Conservation (phyloP, 2,329 filamentous ascomycete genomes). For the Helotiales sp. region DNA sequence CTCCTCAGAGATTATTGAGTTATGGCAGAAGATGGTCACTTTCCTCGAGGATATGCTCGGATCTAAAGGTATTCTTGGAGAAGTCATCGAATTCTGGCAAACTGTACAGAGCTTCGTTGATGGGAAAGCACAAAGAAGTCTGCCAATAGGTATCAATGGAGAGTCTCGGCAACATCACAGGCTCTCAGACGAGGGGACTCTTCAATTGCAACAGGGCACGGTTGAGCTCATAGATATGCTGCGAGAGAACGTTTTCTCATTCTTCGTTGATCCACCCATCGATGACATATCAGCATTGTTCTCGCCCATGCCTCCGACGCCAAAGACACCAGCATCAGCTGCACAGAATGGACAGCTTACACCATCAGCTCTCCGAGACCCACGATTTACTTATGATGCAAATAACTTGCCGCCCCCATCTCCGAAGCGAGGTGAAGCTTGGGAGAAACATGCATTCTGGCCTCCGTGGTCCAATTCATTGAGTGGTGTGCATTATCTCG, state of each 20-base stretch:
- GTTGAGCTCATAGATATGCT: conserved; percentile 83
- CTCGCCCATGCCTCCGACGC: conserved; percentile 73
- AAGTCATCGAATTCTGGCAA: conserved; percentile 93
- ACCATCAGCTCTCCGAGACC: conserved; percentile 62
- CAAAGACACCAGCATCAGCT: conserved; percentile 63
- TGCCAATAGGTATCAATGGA: conserved; percentile 80
- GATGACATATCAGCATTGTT: conserved; percentile 89
- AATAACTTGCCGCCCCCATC: conserved; percentile 75
- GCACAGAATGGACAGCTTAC: conserved; percentile 36
- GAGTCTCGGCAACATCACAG: conserved; percentile 81
- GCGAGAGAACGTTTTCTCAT: conserved; percentile 73
- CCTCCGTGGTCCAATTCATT: conserved; percentile 89
- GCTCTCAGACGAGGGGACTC: conserved; percentile 68
- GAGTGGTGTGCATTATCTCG: conserved; percentile 87
- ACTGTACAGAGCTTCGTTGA: conserved; percentile 87
- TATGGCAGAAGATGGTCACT: conserved; percentile 86
- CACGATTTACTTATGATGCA: conserved; percentile 77
- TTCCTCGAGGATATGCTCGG: conserved; percentile 77
- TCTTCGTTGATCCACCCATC: conserved; percentile 85
- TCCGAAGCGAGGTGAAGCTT: conserved; percentile 76
- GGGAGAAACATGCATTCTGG: conserved; percentile 97
- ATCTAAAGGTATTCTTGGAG: conserved; percentile 77
- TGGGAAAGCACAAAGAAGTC: conserved; percentile 74
- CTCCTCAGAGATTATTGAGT: conserved; percentile 75
- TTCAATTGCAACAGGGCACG: conserved; percentile 73